Base-by-base conservation (phyloP, 2,329 filamentous ascomycete genomes). In the Coniella lustricola region DNA sequence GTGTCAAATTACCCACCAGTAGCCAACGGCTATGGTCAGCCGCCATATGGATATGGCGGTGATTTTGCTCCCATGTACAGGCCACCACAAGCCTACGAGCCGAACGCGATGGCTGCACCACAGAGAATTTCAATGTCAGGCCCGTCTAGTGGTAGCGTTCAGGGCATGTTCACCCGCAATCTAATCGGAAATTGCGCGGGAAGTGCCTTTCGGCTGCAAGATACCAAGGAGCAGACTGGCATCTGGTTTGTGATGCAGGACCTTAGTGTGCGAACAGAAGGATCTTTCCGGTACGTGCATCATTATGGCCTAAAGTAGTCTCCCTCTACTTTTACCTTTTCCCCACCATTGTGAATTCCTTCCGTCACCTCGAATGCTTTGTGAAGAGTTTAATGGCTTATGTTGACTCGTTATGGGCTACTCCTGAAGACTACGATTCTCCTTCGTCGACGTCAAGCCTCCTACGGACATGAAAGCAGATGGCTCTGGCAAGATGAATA, bases 171-270 rank as follows among this genome's bases (percentile, higher is more conserved):
- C 62, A 96, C 90, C 0, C 76, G 91, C 45, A 98, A 97, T 61
- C 77, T 98, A 9, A 97, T 98, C 55, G 93, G 93, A 2, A 95
- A 87, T 64, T 73, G 95, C 44, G 84, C 88, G 5, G 90, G 90
- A 29, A 95, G 90, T 60, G 91, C 91, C 2, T 91, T 90, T 62
- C 81, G 85, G 29, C 75, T 97, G 46, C 83, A 80, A 2, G 90
- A 97, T 57, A 79, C 82, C 0, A 73, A 86, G 14, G 84, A 88
- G 55, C 87, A 88, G 63, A 81, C 87, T 44, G 91, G 91, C 2
- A 90, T 95, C 55, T 98, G 91, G 91, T 98, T 98, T 60, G 87
- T 98, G 39, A 73, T 97, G 46, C 91, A 96, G 64, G 93, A 98
- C 68, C 73, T 98, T 37, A 95, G 90, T 59, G 91, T 98, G 29